Evolutionary conservation across 257 asterid species (phyloP), one percentile per base, ranked within the genome.

Genomic region (Solanum ossicruentum): DNA sequence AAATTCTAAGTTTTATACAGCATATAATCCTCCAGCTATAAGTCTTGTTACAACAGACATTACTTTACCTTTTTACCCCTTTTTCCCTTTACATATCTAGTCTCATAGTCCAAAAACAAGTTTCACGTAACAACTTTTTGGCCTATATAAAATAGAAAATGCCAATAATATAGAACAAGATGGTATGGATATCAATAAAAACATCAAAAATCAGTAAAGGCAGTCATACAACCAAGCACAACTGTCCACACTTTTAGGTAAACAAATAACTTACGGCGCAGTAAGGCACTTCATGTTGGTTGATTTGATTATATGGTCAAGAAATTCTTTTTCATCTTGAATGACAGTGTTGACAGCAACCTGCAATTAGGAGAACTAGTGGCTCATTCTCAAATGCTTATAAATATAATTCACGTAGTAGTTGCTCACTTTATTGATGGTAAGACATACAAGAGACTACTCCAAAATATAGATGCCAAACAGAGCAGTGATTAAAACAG

Each of bases 231-330:
- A 55, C 80, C 21, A 47, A 28, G 26, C 28, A 47, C 66, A 47
- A 82, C 3, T 13, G 10, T 12, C 47, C 55, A 83, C 10, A 36
- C 45, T 83, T 11, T 4, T n/a, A 28, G 56, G 16, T 18, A 83
- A 67, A 43, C 7, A 2, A 73, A 73, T 63, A 79, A 90, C 99
- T 92, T 88, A 97, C 99, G 20, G 89, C 8, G 96, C 95, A 55
- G 99, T 95, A 86, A 97, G 92, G 92, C 99, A 97, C 87, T 91
- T 95, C 99, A 97, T 94, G 90, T 97, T 97, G 89, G 99, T 97
- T n/a, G 99, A 95, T 85, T 89, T 94, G 85, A 97, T 93, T 52
- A 97, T 95, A 87, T 97, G 99, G 71, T 94, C 97, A 12, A 97
- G 98, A 72, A 97, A 97, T 86, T 94, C 98, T 89, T 95, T 97